A percentile compares a stretch with the other conserved stretches of the same genome.
Conservation (phyloP, 306 rosid species). For the Inga oerstediana region DNA sequence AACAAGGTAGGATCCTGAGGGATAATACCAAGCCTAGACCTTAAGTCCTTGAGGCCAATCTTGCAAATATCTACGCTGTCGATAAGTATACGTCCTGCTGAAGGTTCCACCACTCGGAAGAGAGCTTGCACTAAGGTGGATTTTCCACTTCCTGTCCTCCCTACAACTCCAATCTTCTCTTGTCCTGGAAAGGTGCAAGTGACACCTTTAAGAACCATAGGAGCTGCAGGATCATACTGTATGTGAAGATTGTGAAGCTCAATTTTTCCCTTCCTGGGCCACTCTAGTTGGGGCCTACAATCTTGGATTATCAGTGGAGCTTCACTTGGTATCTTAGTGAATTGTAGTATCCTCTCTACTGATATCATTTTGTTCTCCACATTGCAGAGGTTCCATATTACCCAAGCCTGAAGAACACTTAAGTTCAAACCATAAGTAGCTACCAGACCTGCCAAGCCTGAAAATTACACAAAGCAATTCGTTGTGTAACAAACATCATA, state of each 20-base stretch:
- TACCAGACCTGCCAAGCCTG: slow-evolving; percentile 87
- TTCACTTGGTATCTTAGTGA: slow-evolving; percentile 66
- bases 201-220: slow-evolving; percentile 75
- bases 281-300: slow-evolving; percentile 62
- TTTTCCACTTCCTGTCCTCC: slow-evolving; percentile 90
- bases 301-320: slow-evolving; percentile 62
- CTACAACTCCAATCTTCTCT: slow-evolving; percentile 76
- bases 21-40: slow-evolving; percentile 75
- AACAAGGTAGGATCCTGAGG: slow-evolving; percentile 66
- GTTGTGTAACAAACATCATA: background rate
- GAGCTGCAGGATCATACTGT: slow-evolving; percentile 65
- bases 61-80: slow-evolving; percentile 65
- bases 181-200: slow-evolving; percentile 67
- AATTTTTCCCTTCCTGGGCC: slow-evolving; percentile 77
- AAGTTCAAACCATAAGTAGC: slow-evolving; percentile 83
- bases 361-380: slow-evolving; percentile 95
- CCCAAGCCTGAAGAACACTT: slow-evolving; percentile 88
- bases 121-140: slow-evolving; percentile 87
- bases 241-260: slow-evolving; percentile 64
- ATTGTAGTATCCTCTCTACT: slow-evolving; percentile 82
- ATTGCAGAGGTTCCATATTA: slow-evolving; percentile 87
- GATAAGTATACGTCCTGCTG: slow-evolving; percentile 55
- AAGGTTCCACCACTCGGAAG: slow-evolving; percentile 74
- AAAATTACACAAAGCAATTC: slow-evolving; percentile 30
- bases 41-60: slow-evolving; percentile 74